Base-by-base conservation (phyloP, 805 yeast species). In the Peterozyma toletana region DNA sequence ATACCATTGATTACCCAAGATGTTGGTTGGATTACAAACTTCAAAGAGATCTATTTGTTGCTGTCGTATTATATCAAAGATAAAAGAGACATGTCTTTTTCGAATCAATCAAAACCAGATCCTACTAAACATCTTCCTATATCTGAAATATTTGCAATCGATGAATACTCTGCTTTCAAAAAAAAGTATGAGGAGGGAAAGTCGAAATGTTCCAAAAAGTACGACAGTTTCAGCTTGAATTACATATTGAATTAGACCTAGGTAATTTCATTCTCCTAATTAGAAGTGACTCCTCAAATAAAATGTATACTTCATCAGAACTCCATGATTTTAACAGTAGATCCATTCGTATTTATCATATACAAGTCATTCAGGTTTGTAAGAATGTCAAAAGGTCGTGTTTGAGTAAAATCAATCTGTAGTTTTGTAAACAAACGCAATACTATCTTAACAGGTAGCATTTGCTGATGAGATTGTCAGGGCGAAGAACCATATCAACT, bases 161-260 rank as follows among this genome's bases (percentile, higher is more conserved):
- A 43, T 14, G 42, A 43, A 34, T 38, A 43, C 15, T n/a, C 35
- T 11, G 35, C 16, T n/a, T 38, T 43, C 17, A 43, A 43, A 21
- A 21, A 16, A 10, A 30, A 31, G 36, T 33, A 38, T 11, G 45
- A 43, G 21, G 38, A 41, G 7, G 27, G n/a, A 37, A 29, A 10
- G 31, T 38, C 18, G 42, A 38, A n/a, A 35, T 41, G 18, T 35
- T 34, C 7, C 38, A 29, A 9, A 39, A 36, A 14, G 27, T 31
- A 33, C 13, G 33, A 37, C 11, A 35, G 42, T 9, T 43, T 35
- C 15, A 39, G 37, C 15, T 36, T 43, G 40, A 35, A 39, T 15
- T 43, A 35, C 33, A 43, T 43, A 9, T 39, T 43, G 33, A 43
- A 43, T 21, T 43, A 21, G 27, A 21, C 27, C 27, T 21, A 21